These are phyloP conservation scores for Podospora pseudocomata DNA, from an alignment of 495 filamentous ascomycete species.

Conservation along the genomic window DNA sequence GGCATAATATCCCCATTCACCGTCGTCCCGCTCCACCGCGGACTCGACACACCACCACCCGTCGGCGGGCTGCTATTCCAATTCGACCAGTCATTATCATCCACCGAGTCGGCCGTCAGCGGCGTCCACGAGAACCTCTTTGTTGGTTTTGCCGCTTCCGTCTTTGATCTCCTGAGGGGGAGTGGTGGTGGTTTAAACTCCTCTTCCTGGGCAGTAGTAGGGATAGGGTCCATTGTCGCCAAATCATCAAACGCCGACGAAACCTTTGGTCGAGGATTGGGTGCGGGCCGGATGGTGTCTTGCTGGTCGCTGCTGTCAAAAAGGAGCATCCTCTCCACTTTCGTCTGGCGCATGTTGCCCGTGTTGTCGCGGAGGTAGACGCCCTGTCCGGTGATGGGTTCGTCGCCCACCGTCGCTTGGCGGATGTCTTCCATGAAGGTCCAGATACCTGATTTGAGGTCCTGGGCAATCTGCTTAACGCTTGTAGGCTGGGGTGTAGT, in stretches of 20 bases:
- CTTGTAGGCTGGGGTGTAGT: conserved; percentile 32
- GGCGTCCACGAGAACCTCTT: conserved; percentile 50
- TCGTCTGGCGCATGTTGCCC: conserved; percentile 39
- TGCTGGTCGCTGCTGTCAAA: conserved; percentile 29
- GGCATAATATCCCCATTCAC: conserved; percentile 45
- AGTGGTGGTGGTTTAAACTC: conserved; percentile 15
- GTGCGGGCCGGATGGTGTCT: conserved; percentile 38
- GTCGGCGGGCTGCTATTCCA: conserved; percentile 59
- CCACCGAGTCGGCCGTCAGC: conserved; percentile 47
- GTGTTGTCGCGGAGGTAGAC: conserved; percentile 34
- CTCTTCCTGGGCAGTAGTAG: conserved; percentile 22
- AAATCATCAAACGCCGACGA: conserved; percentile 26
- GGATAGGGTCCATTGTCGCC: background rate
- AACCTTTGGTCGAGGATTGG: conserved; percentile 20
- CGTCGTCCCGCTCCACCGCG: conserved; percentile 50
- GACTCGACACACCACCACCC: conserved; percentile 30
- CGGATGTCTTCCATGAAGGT: conserved; percentile 93
- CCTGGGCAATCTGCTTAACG: conserved; percentile 81
- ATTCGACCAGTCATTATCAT: conserved; percentile 69
- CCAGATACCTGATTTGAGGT: conserved; percentile 87
- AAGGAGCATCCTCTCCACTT: conserved; percentile 24
- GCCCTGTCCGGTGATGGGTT: conserved; percentile 62
- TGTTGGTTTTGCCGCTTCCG: conserved; percentile 29
- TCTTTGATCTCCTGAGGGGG: conserved; percentile 29
- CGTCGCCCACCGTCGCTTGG: conserved; percentile 92